Conservation (phyloP, 2,329 filamentous ascomycete species). For the Aspergillus floridensis region DNA sequence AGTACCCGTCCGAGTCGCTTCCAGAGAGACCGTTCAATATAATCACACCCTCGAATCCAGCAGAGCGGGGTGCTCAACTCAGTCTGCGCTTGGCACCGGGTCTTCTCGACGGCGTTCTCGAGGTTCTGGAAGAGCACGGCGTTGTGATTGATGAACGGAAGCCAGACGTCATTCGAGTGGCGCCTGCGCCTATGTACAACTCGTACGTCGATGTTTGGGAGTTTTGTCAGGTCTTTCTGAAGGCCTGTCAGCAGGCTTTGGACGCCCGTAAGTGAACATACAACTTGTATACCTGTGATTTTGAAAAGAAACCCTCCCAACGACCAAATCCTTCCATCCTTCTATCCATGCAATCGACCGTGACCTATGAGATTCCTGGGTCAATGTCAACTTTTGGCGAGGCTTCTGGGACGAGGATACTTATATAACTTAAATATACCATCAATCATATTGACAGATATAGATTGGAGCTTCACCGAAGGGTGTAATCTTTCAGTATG, state of each 20-base stretch:
- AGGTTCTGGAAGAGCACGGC: conserved; percentile 63
- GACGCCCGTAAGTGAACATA: conserved; percentile 12
- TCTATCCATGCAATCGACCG: neutral
- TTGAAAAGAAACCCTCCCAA: neutral
- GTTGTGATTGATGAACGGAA: conserved; percentile 80
- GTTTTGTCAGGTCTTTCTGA: conserved; percentile 56
- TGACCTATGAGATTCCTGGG: neutral
- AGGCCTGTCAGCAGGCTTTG: conserved; percentile 46
- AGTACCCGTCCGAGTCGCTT: conserved; percentile 29
- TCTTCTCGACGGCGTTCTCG: conserved; percentile 66
- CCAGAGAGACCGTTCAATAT: conserved; percentile 53
- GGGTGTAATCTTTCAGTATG: no score
- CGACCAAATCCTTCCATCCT: neutral
- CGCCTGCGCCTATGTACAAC: conserved; percentile 82
- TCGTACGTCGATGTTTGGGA: conserved; percentile 69
- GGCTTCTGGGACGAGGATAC: no score
- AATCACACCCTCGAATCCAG: conserved; percentile 68
- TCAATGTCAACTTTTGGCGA: no score
- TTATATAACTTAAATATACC: neutral
- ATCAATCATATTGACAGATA: no score
- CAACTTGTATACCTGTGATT: neutral
- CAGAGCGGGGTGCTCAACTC: conserved; percentile 72
- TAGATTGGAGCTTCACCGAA: no score
- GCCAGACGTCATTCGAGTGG: conserved; percentile 79
- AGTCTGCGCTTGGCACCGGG: conserved; percentile 69